These are phyloP conservation scores for Pichia norvegensis DNA, from an alignment of 1,139 yeast species.

Conservation along the genomic window DNA sequence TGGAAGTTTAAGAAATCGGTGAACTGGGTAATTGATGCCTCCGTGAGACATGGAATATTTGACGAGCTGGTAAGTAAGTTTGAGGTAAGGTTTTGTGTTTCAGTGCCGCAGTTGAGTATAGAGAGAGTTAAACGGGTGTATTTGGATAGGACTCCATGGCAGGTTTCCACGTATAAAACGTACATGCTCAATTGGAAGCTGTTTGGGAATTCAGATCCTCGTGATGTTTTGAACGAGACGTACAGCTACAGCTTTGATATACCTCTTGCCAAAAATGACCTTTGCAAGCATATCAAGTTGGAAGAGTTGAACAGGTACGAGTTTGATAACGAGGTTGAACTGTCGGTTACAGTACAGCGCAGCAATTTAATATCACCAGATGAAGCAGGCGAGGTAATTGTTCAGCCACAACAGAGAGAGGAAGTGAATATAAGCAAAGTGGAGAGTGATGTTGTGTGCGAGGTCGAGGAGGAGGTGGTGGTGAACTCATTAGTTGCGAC, in stretches of 20 bases:
- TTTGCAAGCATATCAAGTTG: background rate
- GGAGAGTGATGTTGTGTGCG: too few species aligned
- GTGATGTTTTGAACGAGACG: conserved; percentile 3
- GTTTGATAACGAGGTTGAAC: background rate
- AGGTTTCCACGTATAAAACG: conserved; percentile 4
- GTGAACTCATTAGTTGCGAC: background rate
- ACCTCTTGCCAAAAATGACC: background rate
- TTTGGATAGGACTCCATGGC: conserved; percentile 1
- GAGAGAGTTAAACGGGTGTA: background rate
- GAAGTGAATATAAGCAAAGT: too few species aligned
- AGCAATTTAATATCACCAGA: background rate
- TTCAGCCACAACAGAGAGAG: too few species aligned
- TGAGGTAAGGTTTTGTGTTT: conserved; percentile 5
- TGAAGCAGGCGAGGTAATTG: too few species aligned
- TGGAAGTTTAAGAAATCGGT: background rate
- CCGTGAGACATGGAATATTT: background rate
- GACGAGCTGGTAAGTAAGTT: conserved; percentile 1
- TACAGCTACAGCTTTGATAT: background rate
- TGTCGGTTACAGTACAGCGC: background rate
- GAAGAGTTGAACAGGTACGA: background rate
- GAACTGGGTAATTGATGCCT: background rate
- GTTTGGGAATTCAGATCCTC: background rate
- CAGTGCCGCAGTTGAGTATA: background rate
- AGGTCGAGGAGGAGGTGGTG: background rate
- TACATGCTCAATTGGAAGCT: conserved; percentile 9